Conservation (phyloP, 148 eudicot genomes). For the Rhododendron kiyosumense region DNA sequence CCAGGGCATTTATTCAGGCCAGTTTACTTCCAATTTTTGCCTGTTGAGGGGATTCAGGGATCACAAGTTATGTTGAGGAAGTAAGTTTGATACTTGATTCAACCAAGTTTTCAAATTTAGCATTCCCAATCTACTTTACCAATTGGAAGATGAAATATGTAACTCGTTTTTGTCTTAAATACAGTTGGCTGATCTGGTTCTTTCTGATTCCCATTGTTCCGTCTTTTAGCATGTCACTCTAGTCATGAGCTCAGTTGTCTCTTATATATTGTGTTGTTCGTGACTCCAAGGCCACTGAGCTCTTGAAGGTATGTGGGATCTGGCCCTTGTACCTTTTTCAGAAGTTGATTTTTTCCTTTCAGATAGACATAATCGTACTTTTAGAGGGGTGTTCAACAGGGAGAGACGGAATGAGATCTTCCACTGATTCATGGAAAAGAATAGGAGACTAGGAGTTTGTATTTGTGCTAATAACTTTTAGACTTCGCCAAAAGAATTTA, state of each 20-base stretch:
- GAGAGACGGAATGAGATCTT: background rate
- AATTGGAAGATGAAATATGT: background rate
- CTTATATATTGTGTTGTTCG: conserved; percentile 19
- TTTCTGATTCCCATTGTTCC: conserved; percentile 15
- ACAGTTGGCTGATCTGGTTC: conserved; percentile 12
- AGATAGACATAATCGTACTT: background rate
- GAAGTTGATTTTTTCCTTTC: background rate
- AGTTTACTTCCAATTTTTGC: conserved; percentile 19
- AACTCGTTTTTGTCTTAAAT: conserved; percentile 7
- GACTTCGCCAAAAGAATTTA: background rate
- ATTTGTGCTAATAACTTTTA: background rate
- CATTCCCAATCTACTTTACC: background rate
- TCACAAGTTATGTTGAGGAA: conserved; percentile 15
- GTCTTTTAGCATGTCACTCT: conserved; percentile 17
- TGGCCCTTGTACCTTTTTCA: background rate
- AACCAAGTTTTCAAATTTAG: background rate
- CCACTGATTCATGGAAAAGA: background rate
- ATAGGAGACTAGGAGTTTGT: background rate
- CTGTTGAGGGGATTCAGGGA: conserved; percentile 32
- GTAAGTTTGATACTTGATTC: conserved; percentile 24
- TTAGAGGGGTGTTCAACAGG: background rate
- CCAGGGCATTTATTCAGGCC: conserved; percentile 22
- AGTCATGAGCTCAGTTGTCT: conserved; percentile 30
- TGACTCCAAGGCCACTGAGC: conserved; percentile 28
- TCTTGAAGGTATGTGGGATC: conserved; percentile 43